Evolutionary conservation across 1,284 basidiomycete genomes (phyloP).

Genomic region (Moniliophthora roreri): DNA sequence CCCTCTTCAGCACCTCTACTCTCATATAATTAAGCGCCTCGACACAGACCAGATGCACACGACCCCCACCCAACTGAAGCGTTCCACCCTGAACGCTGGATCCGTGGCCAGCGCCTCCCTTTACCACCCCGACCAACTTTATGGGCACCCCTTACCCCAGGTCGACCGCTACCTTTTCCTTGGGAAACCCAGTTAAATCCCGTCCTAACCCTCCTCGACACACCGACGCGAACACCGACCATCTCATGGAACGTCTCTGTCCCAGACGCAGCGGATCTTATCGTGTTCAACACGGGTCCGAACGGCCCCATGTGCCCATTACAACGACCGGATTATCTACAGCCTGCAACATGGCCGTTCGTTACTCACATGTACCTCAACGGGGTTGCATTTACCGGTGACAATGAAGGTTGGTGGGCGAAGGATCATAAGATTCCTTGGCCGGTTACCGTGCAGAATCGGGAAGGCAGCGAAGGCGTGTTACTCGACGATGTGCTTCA

Average conservation of each 20-base stretch:
- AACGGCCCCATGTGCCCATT: conserved; percentile 27
- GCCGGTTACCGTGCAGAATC: conserved; percentile 50
- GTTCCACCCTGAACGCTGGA: conserved; percentile 46
- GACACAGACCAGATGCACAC: conserved; percentile 22
- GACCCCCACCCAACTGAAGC: conserved; percentile 16
- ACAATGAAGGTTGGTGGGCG: conserved; percentile 47
- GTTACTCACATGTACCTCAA: conserved; percentile 53
- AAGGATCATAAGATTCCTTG: conserved; percentile 40
- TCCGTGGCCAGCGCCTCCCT: conserved; percentile 43
- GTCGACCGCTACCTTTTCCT: conserved; percentile 38
- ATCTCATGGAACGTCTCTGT: conserved; percentile 48
- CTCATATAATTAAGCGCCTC: conserved; percentile 11
- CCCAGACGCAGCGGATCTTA: conserved; percentile 14
- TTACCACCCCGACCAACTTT: conserved; percentile 46
- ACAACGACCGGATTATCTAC: conserved; percentile 40
- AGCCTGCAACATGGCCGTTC: conserved; percentile 60
- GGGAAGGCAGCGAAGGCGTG: conserved; percentile 42
- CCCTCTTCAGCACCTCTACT: neutral
- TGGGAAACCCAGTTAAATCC: conserved; percentile 54
- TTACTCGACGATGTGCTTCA: conserved; percentile 50
- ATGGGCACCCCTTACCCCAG: conserved; percentile 39
- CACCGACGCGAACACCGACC: conserved; percentile 24
- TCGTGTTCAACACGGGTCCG: conserved; percentile 28
- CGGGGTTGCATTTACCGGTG: conserved; percentile 21
- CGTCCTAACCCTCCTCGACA: conserved; percentile 40